A percentile compares a stretch with the other conserved stretches of the same genome.
phyloP scores from a whole-genome alignment of 2,329 filamentous ascomycete genomes.

The Gaeumannomyces tritici region DNA sequence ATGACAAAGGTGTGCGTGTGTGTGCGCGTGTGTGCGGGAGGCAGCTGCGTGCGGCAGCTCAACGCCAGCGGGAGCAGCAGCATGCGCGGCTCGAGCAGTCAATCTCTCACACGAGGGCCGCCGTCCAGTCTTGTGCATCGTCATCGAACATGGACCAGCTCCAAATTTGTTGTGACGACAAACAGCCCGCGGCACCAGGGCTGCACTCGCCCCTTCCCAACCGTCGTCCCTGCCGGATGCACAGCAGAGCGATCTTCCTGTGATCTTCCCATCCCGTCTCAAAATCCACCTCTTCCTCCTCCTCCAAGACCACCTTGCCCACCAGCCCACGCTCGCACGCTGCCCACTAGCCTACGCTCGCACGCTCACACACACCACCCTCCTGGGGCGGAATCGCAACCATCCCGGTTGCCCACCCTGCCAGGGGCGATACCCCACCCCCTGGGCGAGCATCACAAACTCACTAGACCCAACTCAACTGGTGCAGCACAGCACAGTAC shows the following conservation, averaged over 20 bases:
- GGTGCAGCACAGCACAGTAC: no score
- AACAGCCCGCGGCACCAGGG: neutral
- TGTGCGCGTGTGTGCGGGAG: no score
- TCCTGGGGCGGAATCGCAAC: neutral
- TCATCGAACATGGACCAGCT: neutral
- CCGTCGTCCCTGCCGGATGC: neutral
- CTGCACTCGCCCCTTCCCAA: neutral
- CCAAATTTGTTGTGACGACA: neutral
- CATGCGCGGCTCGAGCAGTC: neutral
- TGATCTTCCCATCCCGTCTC: neutral
- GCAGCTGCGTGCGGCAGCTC: neutral
- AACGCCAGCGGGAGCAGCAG: neutral
- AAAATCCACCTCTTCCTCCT: constrained; percentile 5
- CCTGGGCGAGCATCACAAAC: neutral
- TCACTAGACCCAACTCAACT: no score
- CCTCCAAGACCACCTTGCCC: constrained; percentile 8
- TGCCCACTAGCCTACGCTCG: no score
- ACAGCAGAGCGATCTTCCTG: neutral
- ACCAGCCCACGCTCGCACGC: no score
- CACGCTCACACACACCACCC: neutral
- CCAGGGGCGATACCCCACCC: neutral
- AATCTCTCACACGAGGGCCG: neutral
- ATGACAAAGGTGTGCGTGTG: neutral
- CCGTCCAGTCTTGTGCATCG: neutral
- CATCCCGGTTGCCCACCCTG: neutral